Evolutionary conservation across 176 grass and related monocot genomes (phyloP), one percentile per base, ranked within the genome.

Genomic region (Hordeum marinum): DNA sequence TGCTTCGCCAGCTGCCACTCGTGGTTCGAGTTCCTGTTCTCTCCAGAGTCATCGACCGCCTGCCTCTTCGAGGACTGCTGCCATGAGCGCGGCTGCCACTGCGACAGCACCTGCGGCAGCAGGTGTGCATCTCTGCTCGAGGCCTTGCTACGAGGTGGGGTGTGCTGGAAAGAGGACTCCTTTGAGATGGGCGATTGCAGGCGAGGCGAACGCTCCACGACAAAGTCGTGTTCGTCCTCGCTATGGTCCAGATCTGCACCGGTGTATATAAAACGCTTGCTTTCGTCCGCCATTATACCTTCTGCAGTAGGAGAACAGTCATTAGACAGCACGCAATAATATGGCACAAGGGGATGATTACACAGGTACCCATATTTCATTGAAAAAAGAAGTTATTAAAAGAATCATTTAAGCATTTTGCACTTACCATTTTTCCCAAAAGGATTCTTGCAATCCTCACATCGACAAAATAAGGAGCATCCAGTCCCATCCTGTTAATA

Each of bases 131-230:
- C 90, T 32, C 88, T 92, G 23, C 76, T 62, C 17, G 82, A 82
- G 68, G 21, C 77, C 42, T 78, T 91, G 32, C 88, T 67, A 54
- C 88, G 87, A 55, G 93, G 86, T 18, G 81, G 85, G 73, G 87
- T 84, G 77, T 89, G 87, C 14, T 87, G 88, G 80, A 95, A 95
- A 79, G 79, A 95, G 42, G 93, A 95, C 75, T 92, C 87, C 66
- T 90, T 91, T 1, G 93, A 95, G 74, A 89, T 92, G 78, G 93
- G 88, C 27, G 90, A 95, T 50, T 81, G 86, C 10, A 90, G 82
- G 41, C 42, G 82, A 74, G 88, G 82, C 12, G 90, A 87, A 39
- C 89, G 89, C 68, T 88, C 90, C 72, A 82, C 74, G 0, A 88
- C 12, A 0, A 88, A 88, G 6, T 91, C 86, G 61, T 82, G 85